Evolutionary conservation across 768 basidiomycete species (phyloP), one percentile per base, ranked within the genome.

Genomic region (Daedalea quercina): DNA sequence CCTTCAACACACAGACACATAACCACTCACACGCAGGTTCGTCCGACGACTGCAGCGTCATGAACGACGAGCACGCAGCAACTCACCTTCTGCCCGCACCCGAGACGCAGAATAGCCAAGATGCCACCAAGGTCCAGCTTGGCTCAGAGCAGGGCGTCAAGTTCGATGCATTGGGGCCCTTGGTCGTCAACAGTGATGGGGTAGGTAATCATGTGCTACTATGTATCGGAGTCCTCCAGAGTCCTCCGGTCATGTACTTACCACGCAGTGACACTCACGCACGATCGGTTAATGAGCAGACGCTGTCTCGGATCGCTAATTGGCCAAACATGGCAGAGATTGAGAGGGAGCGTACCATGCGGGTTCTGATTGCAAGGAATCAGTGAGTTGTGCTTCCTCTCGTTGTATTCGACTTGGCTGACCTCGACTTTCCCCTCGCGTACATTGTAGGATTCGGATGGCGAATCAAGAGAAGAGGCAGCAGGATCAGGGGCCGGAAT

Each of bases 131-230:
- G 51, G 20, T 59, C 25, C 43, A 53, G 9, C 42, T 57, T 12
- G 24, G 42, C 52, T 44, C 56, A 63, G 31, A 61, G 9, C 53
- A 60, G 45, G 52, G 71, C 2, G 66, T 82, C 47, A 80, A 74
- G 63, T 65, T 85, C 6, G 82, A 85, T 54, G 72, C 70, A 19
- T 71, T 86, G 12, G 84, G 83, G 1, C 84, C 84, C 1, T 75
- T 86, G 72, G 80, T 87, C 42, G 81, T 85, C 37, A 85, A 85
- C 62, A 76, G 69, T 40, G 78, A 87, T 68, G 84, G 83, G 49
- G 82, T 84, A 63, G 52, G 76, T 69, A 24, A 17, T 20, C 9
- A 17, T 35, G 22, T 35, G n/a, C n/a, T n/a, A n/a, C n/a, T n/a
- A n/a, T n/a, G n/a, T n/a, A n/a, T n/a, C n/a, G n/a, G n/a, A n/a